Evolutionary conservation across 257 asterid genomes (phyloP), one percentile per base, ranked within the genome.

Genomic region (Fraxinus quadrangulata): DNA sequence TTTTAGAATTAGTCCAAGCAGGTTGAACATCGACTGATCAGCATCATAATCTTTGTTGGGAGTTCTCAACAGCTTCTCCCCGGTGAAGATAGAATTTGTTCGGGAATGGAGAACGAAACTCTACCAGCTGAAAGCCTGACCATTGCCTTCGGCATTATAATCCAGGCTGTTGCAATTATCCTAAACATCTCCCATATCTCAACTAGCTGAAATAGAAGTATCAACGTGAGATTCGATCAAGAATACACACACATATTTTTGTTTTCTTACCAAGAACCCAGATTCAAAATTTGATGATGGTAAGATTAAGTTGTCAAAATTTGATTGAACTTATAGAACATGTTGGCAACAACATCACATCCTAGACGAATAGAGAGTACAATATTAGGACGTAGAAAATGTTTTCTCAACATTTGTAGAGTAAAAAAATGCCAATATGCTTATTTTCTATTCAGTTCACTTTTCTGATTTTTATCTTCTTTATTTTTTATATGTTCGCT

Each of bases 101-200:
- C 99, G 0, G 99, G 97, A 80, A 96, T 81, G 47, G 97, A 89
- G 87, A 93, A 96, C 68, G 92, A 87, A 33, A 96, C 97, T 78
- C 99, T 89, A 77, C 99, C 99, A 11, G 98, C 98, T n/a, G 99
- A 96, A 76, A 96, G 97, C 86, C 99, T 89, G 36, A 96, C 99
- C 99, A 96, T 92, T 71, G 99, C 96, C 67, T 90, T 90, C 19
- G 99, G 98, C 98, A 93, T 96, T 40, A 89, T 83, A 70, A 96
- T 96, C 40, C 98, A 96, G 0, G 99, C 99, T 42, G 99, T 93
- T 13, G 92, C 97, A 24, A 96, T 96, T 98, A 96, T 96, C 76
- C 98, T 80, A 78, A 96, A 89, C 99, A 96, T 96, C 92, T 96
- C 99, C 99, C 99, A 96, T 81, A 96, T 90, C 79, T 96, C 98